phyloP scores from a whole-genome alignment of 179 eudicot genomes.

The Carnegiea gigantea region DNA sequence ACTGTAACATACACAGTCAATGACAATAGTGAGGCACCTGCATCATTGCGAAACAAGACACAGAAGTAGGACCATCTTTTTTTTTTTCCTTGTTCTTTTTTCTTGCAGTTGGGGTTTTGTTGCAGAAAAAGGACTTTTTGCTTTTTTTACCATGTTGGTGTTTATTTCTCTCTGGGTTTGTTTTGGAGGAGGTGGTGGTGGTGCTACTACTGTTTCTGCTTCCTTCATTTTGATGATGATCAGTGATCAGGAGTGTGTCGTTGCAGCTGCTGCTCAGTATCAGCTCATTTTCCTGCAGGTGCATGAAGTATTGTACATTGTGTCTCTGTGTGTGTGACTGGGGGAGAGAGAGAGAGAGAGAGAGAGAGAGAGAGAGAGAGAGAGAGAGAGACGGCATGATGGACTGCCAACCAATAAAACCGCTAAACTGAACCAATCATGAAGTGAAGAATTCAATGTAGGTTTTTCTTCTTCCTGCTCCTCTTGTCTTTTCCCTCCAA shows the following conservation, averaged over 20 bases:
- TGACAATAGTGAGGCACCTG: slow-evolving; percentile 16
- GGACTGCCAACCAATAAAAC: slow-evolving; percentile 12
- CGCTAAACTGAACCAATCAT: slow-evolving; percentile 10
- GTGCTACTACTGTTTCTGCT: neutral
- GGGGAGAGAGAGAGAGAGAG: neutral
- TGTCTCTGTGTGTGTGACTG: neutral
- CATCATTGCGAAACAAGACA: slow-evolving; percentile 1
- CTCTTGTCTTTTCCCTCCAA: neutral
- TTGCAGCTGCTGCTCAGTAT: too few relatives aligned
- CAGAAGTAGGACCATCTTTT: neutral
- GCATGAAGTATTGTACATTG: neutral
- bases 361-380: neutral
- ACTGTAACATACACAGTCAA: slow-evolving; percentile 9
- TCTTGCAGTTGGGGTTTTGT: neutral
- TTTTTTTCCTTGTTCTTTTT: too few relatives aligned
- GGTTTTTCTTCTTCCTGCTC: neutral
- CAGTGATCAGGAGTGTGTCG: slow-evolving; percentile 1
- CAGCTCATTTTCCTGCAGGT: neutral
- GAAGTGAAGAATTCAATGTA: slow-evolving; percentile 1
- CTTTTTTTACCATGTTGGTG: slow-evolving; percentile 14
- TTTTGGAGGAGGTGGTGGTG: neutral
- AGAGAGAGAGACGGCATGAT: neutral
- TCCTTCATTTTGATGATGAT: neutral
- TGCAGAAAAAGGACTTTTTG: neutral
- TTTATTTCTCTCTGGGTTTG: neutral